These are phyloP conservation scores for Aureobasidium vineae DNA, from an alignment of 2,329 filamentous ascomycete species.

Conservation along the genomic window DNA sequence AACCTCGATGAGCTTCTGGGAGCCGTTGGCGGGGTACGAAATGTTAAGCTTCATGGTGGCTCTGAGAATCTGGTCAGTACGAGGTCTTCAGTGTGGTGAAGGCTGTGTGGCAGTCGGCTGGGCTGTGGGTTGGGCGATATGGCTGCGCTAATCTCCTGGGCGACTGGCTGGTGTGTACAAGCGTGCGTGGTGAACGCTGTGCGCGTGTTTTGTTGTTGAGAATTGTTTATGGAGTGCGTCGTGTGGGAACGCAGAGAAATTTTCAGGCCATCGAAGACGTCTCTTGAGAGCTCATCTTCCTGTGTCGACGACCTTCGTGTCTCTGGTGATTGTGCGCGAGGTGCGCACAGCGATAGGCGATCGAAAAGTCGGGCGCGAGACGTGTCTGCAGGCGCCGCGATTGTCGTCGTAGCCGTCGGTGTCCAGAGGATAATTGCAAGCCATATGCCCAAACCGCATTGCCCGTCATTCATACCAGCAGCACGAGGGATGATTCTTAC, in stretches of 20 bases:
- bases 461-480: conserved; percentile 3
- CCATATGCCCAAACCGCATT: conserved; percentile 3
- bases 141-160: neutral
- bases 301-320: neutral
- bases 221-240: neutral
- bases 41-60: conserved; percentile 74
- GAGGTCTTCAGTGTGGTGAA: neutral
- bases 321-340: neutral
- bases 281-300: neutral
- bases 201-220: neutral
- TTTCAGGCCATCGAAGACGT: neutral
- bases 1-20: conserved; percentile 98
- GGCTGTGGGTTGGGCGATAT: conserved; percentile 4
- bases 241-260: conserved; percentile 1
- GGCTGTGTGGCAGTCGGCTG: conserved; percentile 8
- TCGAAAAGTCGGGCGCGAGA: conserved; percentile 1
- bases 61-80: conserved; percentile 9
- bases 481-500: conserved; percentile 16
- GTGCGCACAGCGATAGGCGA: neutral
- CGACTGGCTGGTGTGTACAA: neutral
- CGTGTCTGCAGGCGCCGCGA: conserved; percentile 2
- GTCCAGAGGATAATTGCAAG: conserved; percentile 10
- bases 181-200: neutral
- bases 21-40: conserved; percentile 97
- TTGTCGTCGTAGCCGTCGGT: conserved; percentile 19